Conservation (phyloP, 805 yeast species). For the Priceomyces castillae region DNA sequence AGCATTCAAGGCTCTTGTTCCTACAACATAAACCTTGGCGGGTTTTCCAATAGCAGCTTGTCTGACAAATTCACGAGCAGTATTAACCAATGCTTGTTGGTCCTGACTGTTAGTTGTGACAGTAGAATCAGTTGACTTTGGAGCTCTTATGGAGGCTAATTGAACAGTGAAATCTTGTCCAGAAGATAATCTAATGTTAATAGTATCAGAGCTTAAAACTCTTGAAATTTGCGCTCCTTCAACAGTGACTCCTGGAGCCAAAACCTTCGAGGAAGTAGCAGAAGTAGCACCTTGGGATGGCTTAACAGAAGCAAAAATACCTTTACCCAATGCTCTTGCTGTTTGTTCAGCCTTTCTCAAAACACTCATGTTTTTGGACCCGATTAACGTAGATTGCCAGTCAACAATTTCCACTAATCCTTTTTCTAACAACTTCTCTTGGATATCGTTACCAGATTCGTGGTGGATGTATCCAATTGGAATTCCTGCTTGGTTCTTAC, state of each 20-base stretch:
- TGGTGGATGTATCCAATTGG: slow-evolving; percentile 59
- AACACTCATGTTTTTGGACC: slow-evolving; percentile 57
- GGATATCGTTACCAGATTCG: slow-evolving; percentile 72
- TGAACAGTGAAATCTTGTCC: slow-evolving; percentile 63
- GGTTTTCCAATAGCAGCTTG: slow-evolving; percentile 66
- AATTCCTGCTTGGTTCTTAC: slow-evolving; percentile 60
- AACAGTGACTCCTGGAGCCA: slow-evolving; percentile 48
- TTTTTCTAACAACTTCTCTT: slow-evolving; percentile 59
- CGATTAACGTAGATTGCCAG: slow-evolving; percentile 73
- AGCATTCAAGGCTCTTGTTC: slow-evolving; percentile 54
- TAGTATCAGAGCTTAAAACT: slow-evolving; percentile 67
- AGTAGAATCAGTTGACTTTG: slow-evolving; percentile 59
- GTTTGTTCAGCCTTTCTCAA: slow-evolving; percentile 63
- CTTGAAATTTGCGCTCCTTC: slow-evolving; percentile 54
- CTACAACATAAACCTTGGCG: slow-evolving; percentile 61
- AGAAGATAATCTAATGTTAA: slow-evolving; percentile 48
- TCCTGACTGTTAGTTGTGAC: slow-evolving; percentile 31
- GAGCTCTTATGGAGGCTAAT: slow-evolving; percentile 72
- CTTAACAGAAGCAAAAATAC: slow-evolving; percentile 50
- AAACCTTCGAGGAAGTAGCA: slow-evolving; percentile 11
- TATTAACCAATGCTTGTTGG: slow-evolving; percentile 53
- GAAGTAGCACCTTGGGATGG: slow-evolving; percentile 17
- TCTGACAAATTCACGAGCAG: slow-evolving; percentile 75
- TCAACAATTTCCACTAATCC: slow-evolving; percentile 78
- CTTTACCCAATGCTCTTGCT: slow-evolving; percentile 58